Evolutionary conservation across 495 filamentous ascomycete genomes (phyloP).

Genomic region (Aspergillus panamensis): DNA sequence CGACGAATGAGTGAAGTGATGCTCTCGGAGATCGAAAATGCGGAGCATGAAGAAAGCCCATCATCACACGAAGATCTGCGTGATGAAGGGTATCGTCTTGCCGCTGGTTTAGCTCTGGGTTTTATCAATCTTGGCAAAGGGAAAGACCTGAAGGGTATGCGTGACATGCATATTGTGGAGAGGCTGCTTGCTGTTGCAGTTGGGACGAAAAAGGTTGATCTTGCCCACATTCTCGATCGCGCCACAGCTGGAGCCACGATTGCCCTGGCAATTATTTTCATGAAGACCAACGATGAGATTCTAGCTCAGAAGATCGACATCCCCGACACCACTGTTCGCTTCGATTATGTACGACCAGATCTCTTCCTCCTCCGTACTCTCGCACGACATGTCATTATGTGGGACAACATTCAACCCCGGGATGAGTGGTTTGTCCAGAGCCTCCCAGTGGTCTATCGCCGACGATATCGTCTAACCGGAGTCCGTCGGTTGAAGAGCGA

Average conservation of each 20-base stretch:
- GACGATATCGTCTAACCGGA: conserved; percentile 48
- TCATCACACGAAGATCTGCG: conserved; percentile 65
- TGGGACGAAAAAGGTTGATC: conserved; percentile 77
- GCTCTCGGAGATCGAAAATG: conserved; percentile 91
- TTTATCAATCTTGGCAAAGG: conserved; percentile 94
- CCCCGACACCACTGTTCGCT: conserved; percentile 81
- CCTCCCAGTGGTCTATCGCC: conserved; percentile 64
- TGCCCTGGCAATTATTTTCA: conserved; percentile 89
- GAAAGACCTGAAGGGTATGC: conserved; percentile 78
- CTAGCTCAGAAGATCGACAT: conserved; percentile 91
- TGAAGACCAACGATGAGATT: conserved; percentile 91
- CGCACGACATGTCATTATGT: conserved; percentile 90
- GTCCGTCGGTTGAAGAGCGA: conserved; percentile 61
- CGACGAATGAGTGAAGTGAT: conserved; percentile 98
- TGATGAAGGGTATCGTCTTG: conserved; percentile 90
- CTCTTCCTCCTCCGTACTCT: conserved; percentile 86
- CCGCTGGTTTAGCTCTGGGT: conserved; percentile 89
- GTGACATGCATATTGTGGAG: conserved; percentile 91
- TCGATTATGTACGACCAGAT: conserved; percentile 93
- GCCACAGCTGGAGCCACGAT: conserved; percentile 87
- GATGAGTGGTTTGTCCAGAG: conserved; percentile 70
- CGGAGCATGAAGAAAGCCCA: conserved; percentile 67
- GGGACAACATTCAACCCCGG: conserved; percentile 71
- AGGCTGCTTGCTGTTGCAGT: conserved; percentile 81
- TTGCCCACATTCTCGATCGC: conserved; percentile 88